phyloP scores from a whole-genome alignment of 352 stramenopile species.

The Albugo candida region DNA sequence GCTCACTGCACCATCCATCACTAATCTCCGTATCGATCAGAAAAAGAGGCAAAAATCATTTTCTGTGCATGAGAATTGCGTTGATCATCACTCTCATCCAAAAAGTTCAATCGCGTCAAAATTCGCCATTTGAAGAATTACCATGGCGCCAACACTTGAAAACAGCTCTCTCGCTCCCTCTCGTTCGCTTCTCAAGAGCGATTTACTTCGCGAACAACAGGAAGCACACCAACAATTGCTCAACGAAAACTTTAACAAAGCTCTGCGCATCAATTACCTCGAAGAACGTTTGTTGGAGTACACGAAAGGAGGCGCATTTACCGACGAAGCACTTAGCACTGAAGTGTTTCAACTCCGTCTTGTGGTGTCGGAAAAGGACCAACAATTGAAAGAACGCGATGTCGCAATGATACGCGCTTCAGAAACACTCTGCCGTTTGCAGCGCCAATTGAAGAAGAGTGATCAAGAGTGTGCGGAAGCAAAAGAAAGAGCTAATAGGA shows the following conservation, averaged over 20 bases:
- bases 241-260: background rate
- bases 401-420: conserved; percentile 20
- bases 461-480: no score
- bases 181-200: background rate
- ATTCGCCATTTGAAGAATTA: no score
- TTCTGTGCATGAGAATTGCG: no score
- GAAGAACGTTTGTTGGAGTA: background rate
- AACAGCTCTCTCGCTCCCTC: no score
- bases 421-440: conserved; percentile 34
- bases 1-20: no score
- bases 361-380: background rate
- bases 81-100: no score
- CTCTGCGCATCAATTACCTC: background rate
- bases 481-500: no score
- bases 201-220: background rate
- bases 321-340: background rate
- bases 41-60: no score
- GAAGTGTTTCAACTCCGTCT: background rate
- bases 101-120: no score
- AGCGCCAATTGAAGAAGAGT: conserved; percentile 12
- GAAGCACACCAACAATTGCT: background rate
- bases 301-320: background rate
- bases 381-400: conserved; percentile 2
- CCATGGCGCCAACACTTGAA: no score
- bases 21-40: no score